phyloP scores from a whole-genome alignment of 106 monocot species.

The Amphibolis antarctica region DNA sequence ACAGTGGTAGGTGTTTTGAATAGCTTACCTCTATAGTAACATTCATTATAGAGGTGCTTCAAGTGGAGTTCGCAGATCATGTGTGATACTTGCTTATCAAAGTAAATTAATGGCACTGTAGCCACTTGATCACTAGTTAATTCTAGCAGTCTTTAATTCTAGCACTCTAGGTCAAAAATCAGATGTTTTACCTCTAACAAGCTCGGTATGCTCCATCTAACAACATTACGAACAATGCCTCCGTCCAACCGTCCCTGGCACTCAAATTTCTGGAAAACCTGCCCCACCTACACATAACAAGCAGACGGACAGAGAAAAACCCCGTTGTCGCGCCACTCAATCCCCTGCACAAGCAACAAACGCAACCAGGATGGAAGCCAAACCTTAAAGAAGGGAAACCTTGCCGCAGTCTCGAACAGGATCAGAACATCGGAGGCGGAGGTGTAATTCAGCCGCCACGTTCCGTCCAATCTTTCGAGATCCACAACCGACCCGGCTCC shows the following conservation, averaged over 20 bases:
- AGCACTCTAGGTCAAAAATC: too few species aligned
- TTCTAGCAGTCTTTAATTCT: too few species aligned
- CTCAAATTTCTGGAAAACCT: conserved; percentile 93
- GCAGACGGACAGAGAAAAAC: background rate
- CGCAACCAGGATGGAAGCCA: background rate
- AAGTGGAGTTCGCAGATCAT: too few species aligned
- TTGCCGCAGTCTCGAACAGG: conserved; percentile 63
- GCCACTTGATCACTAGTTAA: too few species aligned
- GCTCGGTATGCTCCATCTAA: conserved; percentile 70
- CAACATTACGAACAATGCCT: conserved; percentile 84
- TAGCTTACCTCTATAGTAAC: too few species aligned
- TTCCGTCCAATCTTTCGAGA: conserved; percentile 52
- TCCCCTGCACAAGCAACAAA: background rate
- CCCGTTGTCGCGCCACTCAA: background rate
- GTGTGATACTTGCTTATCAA: too few species aligned
- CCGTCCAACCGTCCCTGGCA: conserved; percentile 52
- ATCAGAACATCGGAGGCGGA: conserved; percentile 79
- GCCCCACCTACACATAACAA: conserved; percentile 53
- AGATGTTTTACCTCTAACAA: conserved; percentile 57
- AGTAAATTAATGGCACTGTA: too few species aligned
- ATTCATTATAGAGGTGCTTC: too few species aligned
- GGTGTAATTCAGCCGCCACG: conserved; percentile 79
- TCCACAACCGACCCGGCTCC: conserved; percentile 49
- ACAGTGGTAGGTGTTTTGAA: too few species aligned
- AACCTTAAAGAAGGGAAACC: conserved; percentile 71